A percentile compares a stretch with the other conserved stretches of the same genome.
Conservation (phyloP, 1,284 basidiomycete species). For the Dichomitus squalens region DNA sequence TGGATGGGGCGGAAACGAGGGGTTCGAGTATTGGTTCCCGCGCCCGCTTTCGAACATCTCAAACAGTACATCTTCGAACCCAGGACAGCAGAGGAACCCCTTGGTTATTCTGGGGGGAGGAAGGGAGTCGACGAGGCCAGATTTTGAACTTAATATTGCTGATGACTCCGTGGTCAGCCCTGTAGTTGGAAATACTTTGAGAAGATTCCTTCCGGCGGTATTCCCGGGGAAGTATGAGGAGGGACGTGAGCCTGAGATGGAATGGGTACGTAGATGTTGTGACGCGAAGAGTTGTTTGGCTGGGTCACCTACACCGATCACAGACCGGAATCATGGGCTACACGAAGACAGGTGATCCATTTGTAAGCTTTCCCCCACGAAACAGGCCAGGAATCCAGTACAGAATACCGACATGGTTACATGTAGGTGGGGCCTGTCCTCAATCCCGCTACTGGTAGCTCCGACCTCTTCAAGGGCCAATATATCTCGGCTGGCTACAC, state of each 20-base stretch:
- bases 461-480: slow-evolving; percentile 50
- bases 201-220: slow-evolving; percentile 57
- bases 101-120: slow-evolving; percentile 78
- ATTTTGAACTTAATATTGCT: slow-evolving; percentile 53
- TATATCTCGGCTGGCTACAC: slow-evolving; percentile 77
- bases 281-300: not conserved
- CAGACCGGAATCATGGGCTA: slow-evolving; percentile 86
- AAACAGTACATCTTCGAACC: not conserved
- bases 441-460: slow-evolving; percentile 28
- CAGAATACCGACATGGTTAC: not conserved
- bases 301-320: slow-evolving; percentile 3
- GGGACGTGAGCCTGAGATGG: slow-evolving; percentile 59
- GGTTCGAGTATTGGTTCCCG: slow-evolving; percentile 82
- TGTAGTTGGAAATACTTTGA: slow-evolving; percentile 49
- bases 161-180: slow-evolving; percentile 64
- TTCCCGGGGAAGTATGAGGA: slow-evolving; percentile 58
- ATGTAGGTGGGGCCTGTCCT: slow-evolving; percentile 69
- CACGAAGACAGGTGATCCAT: slow-evolving; percentile 64
- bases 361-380: slow-evolving; percentile 49
- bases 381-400: not conserved
- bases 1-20: slow-evolving; percentile 42
- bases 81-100: slow-evolving; percentile 37
- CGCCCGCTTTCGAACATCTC: slow-evolving; percentile 45
- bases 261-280: slow-evolving; percentile 58
- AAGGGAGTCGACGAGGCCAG: slow-evolving; percentile 46